Conservation (phyloP, 192 early-diverging fungal genomes). For the Paraglomus occultum region DNA sequence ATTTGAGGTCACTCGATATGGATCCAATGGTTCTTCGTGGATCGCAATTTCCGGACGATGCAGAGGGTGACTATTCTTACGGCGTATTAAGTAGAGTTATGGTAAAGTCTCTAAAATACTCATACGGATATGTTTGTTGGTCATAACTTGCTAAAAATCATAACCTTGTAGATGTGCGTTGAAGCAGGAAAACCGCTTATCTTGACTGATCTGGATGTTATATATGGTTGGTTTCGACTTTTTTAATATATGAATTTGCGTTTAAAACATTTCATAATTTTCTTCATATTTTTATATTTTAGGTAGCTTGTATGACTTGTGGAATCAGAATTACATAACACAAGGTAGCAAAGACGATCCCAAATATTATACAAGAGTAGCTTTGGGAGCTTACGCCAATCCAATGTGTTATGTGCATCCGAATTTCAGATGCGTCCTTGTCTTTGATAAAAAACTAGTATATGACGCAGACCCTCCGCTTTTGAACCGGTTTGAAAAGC, state of each 20-base stretch:
- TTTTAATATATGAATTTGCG: not conserved
- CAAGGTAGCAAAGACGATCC: constrained; percentile 16
- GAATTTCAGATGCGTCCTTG: constrained; percentile 28
- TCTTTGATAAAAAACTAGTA: constrained; percentile 28
- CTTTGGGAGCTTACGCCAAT: constrained; percentile 31
- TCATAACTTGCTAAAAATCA: not conserved
- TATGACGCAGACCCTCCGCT: constrained; percentile 27
- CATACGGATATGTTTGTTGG: not conserved
- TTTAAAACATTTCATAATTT: not conserved
- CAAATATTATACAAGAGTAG: constrained; percentile 25
- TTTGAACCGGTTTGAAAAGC: constrained; percentile 28
- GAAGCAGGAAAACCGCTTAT: constrained; percentile 29
- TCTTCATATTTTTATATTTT: constrained; percentile 15
- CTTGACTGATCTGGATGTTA: constrained; percentile 14
- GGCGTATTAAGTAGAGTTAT: constrained; percentile 30
- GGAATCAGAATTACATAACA: constrained; percentile 34
- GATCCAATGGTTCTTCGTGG: constrained; percentile 28
- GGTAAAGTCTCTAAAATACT: not conserved
- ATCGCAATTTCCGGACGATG: constrained; percentile 31
- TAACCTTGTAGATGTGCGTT: constrained; percentile 27
- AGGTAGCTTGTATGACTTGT: constrained; percentile 31
- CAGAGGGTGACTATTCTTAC: constrained; percentile 29
- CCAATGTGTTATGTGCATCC: constrained; percentile 27
- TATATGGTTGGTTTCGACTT: constrained; percentile 11
- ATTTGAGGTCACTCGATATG: constrained; percentile 5